Evolutionary conservation across 129 eudicot genomes (phyloP).

Genomic region (Scalesia atractyloides): DNA sequence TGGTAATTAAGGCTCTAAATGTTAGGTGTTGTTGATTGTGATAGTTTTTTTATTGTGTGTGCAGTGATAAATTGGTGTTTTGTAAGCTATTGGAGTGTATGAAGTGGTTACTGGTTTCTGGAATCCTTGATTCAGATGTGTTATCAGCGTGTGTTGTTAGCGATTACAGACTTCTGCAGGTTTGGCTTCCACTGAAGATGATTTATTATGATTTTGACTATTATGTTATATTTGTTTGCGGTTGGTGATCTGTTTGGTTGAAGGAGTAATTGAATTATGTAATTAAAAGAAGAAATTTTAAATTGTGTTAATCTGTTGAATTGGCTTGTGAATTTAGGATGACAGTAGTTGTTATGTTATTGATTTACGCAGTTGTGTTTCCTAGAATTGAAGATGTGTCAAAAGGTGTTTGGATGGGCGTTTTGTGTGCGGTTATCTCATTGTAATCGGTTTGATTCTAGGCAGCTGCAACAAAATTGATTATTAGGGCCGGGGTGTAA

Average conservation of each 20-base stretch:
- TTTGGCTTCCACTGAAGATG: conserved; percentile 26
- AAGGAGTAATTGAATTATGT: not conserved
- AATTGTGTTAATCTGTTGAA: not conserved
- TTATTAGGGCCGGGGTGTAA: not conserved
- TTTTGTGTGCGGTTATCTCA: not conserved
- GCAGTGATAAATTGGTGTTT: conserved; percentile 25
- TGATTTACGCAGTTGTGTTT: not conserved
- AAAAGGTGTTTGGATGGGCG: not conserved
- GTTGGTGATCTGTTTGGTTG: conserved; percentile 8
- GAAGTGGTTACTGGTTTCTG: conserved; percentile 44
- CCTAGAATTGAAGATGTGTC: not conserved
- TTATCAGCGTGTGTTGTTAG: conserved; percentile 29
- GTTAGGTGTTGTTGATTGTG: conserved; percentile 1
- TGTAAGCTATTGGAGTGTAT: conserved; percentile 43
- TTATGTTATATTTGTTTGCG: conserved; percentile 7
- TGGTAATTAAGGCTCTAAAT: not conserved
- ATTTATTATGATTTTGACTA: conserved; percentile 7
- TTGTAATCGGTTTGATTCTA: not conserved
- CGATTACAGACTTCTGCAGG: conserved; percentile 30
- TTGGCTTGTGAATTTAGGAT: conserved; percentile 10
- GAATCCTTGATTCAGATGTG: conserved; percentile 40
- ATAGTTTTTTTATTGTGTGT: conserved; percentile 25
- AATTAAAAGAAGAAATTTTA: not conserved
- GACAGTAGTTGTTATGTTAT: not conserved
- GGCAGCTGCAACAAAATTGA: not conserved